Base-by-base conservation (phyloP, 768 basidiomycete genomes). In the Mycena vitilis region DNA sequence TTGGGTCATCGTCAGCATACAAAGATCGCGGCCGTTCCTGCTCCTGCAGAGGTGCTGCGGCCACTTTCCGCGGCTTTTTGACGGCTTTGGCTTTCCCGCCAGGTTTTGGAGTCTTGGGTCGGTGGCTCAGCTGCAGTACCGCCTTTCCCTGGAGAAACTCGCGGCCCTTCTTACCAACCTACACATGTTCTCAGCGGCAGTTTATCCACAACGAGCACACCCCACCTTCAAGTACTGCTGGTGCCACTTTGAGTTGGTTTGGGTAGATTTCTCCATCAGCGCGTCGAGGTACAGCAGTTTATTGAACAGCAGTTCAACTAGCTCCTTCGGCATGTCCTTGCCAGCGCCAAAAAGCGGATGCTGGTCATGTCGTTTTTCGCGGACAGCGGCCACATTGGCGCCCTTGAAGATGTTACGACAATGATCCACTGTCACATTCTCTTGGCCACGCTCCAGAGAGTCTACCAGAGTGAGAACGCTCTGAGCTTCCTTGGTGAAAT, bases 371-470 rank as follows among this genome's bases (percentile, higher is more conserved):
- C 85, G 83, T 57, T 82, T 87, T 63, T 81, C 82, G 65, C 76
- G 80, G 69, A 87, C 81, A 20, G 81, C 82, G 56, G 76, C 73
- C 30, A 77, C 81, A 54, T 86, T 89, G 49, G 86, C 83, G 4
- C 96, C 96, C 22, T 87, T 84, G 79, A 92, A 89, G 22, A 91
- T 85, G 37, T 85, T 84, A 44, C 87, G 83, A 67, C 90, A 86
- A 51, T 89, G 87, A 25, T 79, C 75, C 57, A 88, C 78, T 4
- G 95, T 93, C 56, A 93, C 81, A 10, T 86, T 80, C 47, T 87
- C 85, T 30, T 79, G 81, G n/a, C 75, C 72, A 10, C 78, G 71
- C 42, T 78, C 71, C 71, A 92, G 77, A 34, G 76, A 73, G 65
- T 86, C 75, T 15, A 93, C 82, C n/a, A 96, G 81, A 25, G 78